A percentile compares a stretch with the other conserved stretches of the same genome.
These are phyloP conservation scores for Botrytis fabae DNA, from an alignment of 2,329 filamentous ascomycete genomes.

Conservation along the genomic window DNA sequence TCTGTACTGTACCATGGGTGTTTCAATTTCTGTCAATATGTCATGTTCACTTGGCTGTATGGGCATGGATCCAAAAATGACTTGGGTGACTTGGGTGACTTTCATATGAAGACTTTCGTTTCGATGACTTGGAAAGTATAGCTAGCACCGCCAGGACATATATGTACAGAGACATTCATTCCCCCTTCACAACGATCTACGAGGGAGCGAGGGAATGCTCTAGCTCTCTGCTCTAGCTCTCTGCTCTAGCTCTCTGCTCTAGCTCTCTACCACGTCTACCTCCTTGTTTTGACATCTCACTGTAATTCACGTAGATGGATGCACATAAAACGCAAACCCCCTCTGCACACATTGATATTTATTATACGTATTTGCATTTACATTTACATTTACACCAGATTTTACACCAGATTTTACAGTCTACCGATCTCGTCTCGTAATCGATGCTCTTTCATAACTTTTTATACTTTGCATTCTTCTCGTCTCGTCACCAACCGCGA, in stretches of 20 bases:
- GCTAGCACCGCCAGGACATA: too few relatives aligned
- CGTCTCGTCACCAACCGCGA: constrained; percentile 2
- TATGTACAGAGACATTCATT: neutral
- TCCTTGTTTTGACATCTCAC: neutral
- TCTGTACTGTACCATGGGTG: neutral
- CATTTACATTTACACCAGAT: too few relatives aligned
- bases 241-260: too few relatives aligned
- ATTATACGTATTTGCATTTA: neutral
- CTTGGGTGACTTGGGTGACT: neutral
- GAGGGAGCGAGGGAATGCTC: too few relatives aligned
- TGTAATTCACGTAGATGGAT: neutral
- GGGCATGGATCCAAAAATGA: neutral
- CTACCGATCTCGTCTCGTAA: too few relatives aligned
- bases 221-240: neutral
- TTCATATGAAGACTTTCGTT: too few relatives aligned
- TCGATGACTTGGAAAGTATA: neutral
- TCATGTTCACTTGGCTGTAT: too few relatives aligned
- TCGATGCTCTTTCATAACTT: neutral
- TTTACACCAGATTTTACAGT: too few relatives aligned
- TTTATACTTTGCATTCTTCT: neutral
- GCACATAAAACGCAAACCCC: neutral
- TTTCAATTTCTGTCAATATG: neutral
- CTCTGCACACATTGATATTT: too few relatives aligned
- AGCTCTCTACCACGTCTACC: neutral
- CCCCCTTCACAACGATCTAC: neutral